phyloP scores from a whole-genome alignment of 129 eudicot species.

The Escallonia herrerae region DNA sequence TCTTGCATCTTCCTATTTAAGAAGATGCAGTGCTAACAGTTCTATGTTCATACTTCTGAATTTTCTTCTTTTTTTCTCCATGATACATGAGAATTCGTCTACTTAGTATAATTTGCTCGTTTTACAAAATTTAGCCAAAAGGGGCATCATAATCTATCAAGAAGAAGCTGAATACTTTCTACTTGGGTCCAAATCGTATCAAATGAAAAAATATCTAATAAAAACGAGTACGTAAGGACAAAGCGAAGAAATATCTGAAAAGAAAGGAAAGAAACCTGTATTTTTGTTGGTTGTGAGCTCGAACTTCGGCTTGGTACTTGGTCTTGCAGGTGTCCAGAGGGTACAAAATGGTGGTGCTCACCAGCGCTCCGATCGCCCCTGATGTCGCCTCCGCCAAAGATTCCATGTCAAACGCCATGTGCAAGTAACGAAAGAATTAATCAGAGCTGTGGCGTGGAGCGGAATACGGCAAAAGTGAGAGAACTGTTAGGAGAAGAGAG shows the following conservation, averaged over 20 bases:
- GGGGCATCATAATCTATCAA: background rate
- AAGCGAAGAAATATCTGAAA: background rate
- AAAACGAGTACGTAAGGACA: background rate
- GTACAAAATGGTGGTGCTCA: slow-evolving; percentile 85
- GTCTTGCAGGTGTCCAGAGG: slow-evolving; percentile 96
- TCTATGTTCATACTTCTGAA: no score
- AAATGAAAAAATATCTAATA: background rate
- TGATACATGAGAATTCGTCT: no score
- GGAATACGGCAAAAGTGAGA: background rate
- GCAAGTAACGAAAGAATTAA: no score
- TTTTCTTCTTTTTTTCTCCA: no score
- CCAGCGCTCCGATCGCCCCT: slow-evolving; percentile 86
- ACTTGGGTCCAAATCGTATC: background rate
- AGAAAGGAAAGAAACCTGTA: slow-evolving; percentile 45
- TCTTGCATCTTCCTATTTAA: no score
- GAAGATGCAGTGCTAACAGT: no score
- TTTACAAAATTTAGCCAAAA: background rate
- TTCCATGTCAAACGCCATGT: slow-evolving; percentile 65
- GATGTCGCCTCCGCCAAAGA: slow-evolving; percentile 90
- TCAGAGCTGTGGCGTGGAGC: background rate
- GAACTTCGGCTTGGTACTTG: slow-evolving; percentile 89
- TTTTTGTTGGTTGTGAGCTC: slow-evolving; percentile 44
- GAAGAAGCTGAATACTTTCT: background rate
- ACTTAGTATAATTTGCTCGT: background rate
- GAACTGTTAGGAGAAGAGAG: background rate